These are phyloP conservation scores for Apiospora malaysiana DNA, from an alignment of 2,329 filamentous ascomycete genomes.

Conservation along the genomic window DNA sequence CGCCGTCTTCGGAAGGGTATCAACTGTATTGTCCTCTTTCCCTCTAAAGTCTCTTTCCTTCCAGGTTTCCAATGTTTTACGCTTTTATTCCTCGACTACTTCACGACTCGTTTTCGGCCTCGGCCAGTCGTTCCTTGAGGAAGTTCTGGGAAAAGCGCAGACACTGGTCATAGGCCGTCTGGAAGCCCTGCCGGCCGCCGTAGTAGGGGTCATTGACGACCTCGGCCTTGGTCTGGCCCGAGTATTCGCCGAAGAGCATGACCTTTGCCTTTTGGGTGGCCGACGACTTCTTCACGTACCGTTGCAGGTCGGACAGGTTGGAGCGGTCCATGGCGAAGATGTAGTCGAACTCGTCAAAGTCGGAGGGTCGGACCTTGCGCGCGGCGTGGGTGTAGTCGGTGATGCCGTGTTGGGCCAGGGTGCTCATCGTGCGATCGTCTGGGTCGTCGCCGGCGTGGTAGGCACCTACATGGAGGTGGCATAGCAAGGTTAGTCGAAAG, in stretches of 20 bases:
- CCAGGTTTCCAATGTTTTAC: not conserved
- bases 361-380: conserved; percentile 72
- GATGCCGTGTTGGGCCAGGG: conserved; percentile 76
- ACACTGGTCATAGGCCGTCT: conserved; percentile 85
- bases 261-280: conserved; percentile 61
- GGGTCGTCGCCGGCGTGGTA: conserved; percentile 82
- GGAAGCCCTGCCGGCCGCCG: conserved; percentile 81
- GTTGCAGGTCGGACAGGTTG: conserved; percentile 75
- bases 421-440: conserved; percentile 83
- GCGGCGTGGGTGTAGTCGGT: conserved; percentile 78
- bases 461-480: conserved; percentile 56
- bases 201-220: conserved; percentile 92
- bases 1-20: not conserved
- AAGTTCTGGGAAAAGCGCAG: conserved; percentile 79
- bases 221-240: conserved; percentile 70
- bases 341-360: conserved; percentile 89
- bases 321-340: conserved; percentile 92
- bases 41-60: not conserved
- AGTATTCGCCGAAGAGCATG: conserved; percentile 84
- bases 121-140: conserved; percentile 53
- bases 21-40: not conserved
- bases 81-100: not conserved
- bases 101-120: not conserved
- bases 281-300: conserved; percentile 61
- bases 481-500: not conserved